Evolutionary conservation across 2,329 filamentous ascomycete genomes (phyloP), one percentile per base, ranked within the genome.

Genomic region (Arthrobotrys sphaeroides): DNA sequence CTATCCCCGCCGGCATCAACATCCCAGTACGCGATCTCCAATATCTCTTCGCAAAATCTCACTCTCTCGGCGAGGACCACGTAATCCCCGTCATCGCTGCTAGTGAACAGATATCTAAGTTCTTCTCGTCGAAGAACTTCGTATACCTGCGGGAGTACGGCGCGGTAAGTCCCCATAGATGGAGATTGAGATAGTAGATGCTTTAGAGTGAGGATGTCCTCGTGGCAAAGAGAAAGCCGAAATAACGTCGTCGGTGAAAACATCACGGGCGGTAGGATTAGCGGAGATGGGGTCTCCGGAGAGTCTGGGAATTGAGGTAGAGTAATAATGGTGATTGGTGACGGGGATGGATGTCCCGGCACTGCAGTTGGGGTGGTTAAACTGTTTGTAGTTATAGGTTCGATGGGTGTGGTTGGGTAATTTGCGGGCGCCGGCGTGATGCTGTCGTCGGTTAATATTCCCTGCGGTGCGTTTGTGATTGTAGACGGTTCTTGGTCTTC

Each of bases 11-110:
- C 72, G 18, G 64, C 45, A 45, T 75, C 72, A 10, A 49, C 72
- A 60, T 75, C 64, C 72, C 72, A 75, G 45, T 75, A 75, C 2
- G 72, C 72, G 3, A 75, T 26, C 9, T 75, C 72, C 13, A 75
- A 42, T n/a, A 75, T 51, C 20, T 64, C 64, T 20, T 75, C 57
- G 31, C 72, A 75, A 22, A 69, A 69, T 7, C 40, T 55, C 3
- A 75, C 47, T 36, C 59, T 9, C 24, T 75, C 64, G 1, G 28
- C 42, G 10, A 64, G 45, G 18, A 26, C 47, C 31, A 42, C 43
- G 18, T 55, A 55, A 24, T 55, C 51, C 6, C 33, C 31, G 42
- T 68, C 70, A 18, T 45, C 31, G 7, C 33, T 59, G n/a, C 33
- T 53, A 16, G 26, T 38, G 16, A 75, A 75, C 5, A 75, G 13